Evolutionary conservation across 768 basidiomycete genomes (phyloP), one percentile per base, ranked within the genome.

Genomic region (Lactifluus pinguis): DNA sequence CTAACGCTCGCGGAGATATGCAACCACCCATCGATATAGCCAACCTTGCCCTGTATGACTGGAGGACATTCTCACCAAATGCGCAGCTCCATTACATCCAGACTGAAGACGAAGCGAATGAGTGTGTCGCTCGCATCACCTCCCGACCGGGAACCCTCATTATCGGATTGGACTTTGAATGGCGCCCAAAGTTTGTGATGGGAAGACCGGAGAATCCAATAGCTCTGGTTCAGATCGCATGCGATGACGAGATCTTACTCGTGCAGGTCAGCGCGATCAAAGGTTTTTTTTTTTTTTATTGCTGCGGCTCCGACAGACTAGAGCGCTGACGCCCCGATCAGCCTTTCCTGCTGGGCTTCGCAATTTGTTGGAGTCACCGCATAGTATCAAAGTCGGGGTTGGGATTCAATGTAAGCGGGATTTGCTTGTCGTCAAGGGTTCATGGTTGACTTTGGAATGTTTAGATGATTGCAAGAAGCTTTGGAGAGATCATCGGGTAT

Each of bases 131-230:
- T 21, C 50, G 62, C 38, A 17, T 64, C 21, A 17, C 30, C 17
- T 48, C 61, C 13, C 50, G 41, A n/a, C 14, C 39, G 5, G 32
- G 32, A 2, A 30, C 55, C 0, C 19, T 60, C 32, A 59, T 61
- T 14, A 45, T 80, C 53, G 90, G 90, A 30, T 83, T 92, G 64
- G 90, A 92, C 68, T 75, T 89, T 41, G 90, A 92, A 72, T 92
- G 90, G 89, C 82, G 79, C 61, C 90, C 90, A 0, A 81, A 68
- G 19, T 83, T 72, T 66, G 63, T 65, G 49, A 83, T 81, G 68
- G 82, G 84, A 19, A 68, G 72, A 29, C 67, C 72, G 30, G 80
- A 84, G 70, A 87, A 91, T 68, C 85, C 78, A 25, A 84, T 88
- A 19, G 83, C 90, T 3, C 77, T 92, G 25, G 77, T 92, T 4